Base-by-base conservation (phyloP, 2,329 filamentous ascomycete species). In the Graphilbum fragrans region DNA sequence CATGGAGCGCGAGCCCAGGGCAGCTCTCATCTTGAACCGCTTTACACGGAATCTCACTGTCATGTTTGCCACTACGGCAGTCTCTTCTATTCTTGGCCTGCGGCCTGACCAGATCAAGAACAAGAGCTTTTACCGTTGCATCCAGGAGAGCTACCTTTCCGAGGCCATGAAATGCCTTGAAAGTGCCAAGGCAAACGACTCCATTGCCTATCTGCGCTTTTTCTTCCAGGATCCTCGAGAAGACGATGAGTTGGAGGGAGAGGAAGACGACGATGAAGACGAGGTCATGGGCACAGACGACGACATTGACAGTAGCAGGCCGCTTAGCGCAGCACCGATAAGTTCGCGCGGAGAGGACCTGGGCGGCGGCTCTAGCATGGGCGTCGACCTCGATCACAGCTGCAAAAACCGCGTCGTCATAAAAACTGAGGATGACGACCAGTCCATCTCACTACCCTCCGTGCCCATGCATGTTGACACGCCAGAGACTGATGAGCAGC, bases 151-250 rank as follows among this genome's bases (percentile, higher is more conserved):
- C 46, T 92, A 84, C 50, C 65, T 92, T 22, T 65, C 73, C 9
- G 83, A 92, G 50, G 85, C 85, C 4, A 76, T 90, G 27, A 74
- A 77, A 47, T 88, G 82, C 52, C 61, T 94, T 25, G 86, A 93
- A 58, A 82, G 82, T 49, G 86, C 86, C 19, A 94, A 94, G 57
- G 81, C 82, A 22, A 93, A 94, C 52, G 85, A 94, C 56, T 93
- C 86, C 2, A 92, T 93, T 52, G 86, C 86, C 2, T 93, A 94
- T 53, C 67, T 94, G 45, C 81, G 86, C 17, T 94, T 93, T 57
- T 85, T 79, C 73, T 90, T 83, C 53, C 73, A 83, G 41, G 81
- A 92, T 55, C 85, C 85, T 17, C 69, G 80, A 23, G 65, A 71
- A 42, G 69, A 67, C 22, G 69, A 72, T 41, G 68, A 74, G 39